Conservation (phyloP, 2,329 filamentous ascomycete species). For the Xylaria digitata region DNA sequence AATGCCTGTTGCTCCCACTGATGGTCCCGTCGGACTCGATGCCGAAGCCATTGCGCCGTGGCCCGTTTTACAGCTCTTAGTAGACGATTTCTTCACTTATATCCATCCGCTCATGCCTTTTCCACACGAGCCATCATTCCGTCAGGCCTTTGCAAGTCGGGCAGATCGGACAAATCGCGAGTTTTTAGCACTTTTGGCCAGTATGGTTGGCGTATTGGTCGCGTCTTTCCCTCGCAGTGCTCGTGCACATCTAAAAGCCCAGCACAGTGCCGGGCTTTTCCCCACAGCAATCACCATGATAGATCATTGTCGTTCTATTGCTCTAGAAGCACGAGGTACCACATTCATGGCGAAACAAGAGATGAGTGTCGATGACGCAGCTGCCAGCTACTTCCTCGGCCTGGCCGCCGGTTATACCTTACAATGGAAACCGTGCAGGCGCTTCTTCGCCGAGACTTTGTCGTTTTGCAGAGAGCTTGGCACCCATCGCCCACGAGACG, state of each 20-base stretch:
- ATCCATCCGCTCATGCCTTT: constrained; percentile 82
- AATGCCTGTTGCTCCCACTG: constrained; percentile 57
- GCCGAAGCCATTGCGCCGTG: constrained; percentile 78
- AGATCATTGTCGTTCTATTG: constrained; percentile 76
- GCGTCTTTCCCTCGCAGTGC: constrained; percentile 81
- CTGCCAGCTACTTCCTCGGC: constrained; percentile 80
- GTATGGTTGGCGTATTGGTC: constrained; percentile 79
- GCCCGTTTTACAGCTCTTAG: constrained; percentile 73
- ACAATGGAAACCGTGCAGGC: constrained; percentile 72
- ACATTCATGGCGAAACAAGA: constrained; percentile 58
- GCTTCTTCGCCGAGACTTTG: constrained; percentile 79
- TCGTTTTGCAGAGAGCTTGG: constrained; percentile 75
- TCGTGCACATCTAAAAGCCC: constrained; percentile 74
- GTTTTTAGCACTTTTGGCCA: constrained; percentile 77
- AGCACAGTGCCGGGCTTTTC: constrained; percentile 72
- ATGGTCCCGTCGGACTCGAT: constrained; percentile 58
- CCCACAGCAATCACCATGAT: constrained; percentile 77
- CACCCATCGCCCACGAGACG: constrained; percentile 67
- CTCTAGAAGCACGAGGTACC: constrained; percentile 72
- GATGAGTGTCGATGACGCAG: constrained; percentile 71
- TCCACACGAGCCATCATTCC: constrained; percentile 81
- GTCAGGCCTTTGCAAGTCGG: constrained; percentile 72
- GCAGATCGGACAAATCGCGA: constrained; percentile 73
- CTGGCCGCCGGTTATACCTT: constrained; percentile 75
- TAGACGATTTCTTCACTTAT: constrained; percentile 87